These are phyloP conservation scores for Alternaria burnsii DNA, from an alignment of 2,329 filamentous ascomycete genomes.

Conservation along the genomic window DNA sequence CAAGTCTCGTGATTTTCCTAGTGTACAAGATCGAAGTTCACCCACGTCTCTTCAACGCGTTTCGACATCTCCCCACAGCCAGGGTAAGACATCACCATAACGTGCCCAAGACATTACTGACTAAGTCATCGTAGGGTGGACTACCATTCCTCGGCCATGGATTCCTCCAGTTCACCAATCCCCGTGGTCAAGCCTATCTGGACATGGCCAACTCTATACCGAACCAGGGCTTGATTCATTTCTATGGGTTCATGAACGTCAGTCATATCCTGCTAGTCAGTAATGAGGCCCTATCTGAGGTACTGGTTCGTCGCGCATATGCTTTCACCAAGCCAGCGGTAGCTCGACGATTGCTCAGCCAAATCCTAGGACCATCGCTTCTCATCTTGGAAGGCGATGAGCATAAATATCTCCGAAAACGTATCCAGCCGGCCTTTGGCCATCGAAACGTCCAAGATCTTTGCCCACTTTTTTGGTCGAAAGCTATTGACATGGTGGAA, in stretches of 20 bases:
- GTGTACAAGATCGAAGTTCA: slow-evolving; percentile 1
- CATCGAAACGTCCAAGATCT: not conserved
- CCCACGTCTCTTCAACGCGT: not conserved
- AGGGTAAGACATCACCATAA: not conserved
- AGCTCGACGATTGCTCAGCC: not conserved
- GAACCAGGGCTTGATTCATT: slow-evolving; percentile 4
- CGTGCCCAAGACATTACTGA: not conserved
- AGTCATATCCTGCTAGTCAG: not conserved
- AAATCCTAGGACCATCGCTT: not conserved
- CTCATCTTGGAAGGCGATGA: slow-evolving; percentile 7
- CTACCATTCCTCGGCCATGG: slow-evolving; percentile 3
- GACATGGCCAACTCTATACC: not conserved
- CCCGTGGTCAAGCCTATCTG: slow-evolving; percentile 6
- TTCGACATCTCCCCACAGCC: slow-evolving; percentile 2
- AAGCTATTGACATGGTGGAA: slow-evolving; percentile 5
- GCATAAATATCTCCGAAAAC: not conserved
- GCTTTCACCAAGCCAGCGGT: slow-evolving; percentile 2
- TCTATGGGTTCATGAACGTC: slow-evolving; percentile 1
- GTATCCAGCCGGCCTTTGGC: not conserved
- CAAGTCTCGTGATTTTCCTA: not conserved
- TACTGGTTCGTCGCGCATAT: slow-evolving; percentile 2
- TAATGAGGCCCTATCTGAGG: slow-evolving; percentile 4
- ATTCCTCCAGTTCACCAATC: slow-evolving; percentile 4
- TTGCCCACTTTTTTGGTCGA: slow-evolving; percentile 3
- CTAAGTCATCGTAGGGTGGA: not conserved